These are phyloP conservation scores for Candida krabiensis DNA, from an alignment of 805 yeast genomes.

Conservation along the genomic window DNA sequence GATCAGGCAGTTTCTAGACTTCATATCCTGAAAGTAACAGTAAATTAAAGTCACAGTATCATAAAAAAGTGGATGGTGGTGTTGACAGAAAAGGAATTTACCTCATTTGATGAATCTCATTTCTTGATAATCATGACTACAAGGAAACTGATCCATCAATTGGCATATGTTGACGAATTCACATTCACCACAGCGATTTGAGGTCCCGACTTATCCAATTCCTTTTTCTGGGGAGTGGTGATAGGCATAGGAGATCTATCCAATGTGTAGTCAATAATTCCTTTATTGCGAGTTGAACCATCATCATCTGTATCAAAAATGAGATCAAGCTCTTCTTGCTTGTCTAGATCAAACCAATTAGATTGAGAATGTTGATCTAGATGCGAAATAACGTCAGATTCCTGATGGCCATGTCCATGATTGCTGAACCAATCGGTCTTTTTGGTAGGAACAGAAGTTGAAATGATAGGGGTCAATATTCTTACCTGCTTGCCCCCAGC, in stretches of 20 bases:
- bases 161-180: conserved; percentile 2
- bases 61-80: no score
- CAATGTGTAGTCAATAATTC: conserved; percentile 4
- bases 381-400: background rate
- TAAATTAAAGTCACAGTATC: no score
- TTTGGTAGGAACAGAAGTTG: conserved; percentile 38
- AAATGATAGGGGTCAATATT: conserved; percentile 24
- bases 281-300: conserved; percentile 6
- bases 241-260: background rate
- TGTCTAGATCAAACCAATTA: conserved; percentile 8
- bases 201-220: conserved; percentile 1
- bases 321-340: conserved; percentile 15
- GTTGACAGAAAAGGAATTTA: no score
- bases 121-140: no score
- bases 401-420: conserved; percentile 6
- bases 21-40: no score
- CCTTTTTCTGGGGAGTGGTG: no score
- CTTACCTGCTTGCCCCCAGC: conserved; percentile 20
- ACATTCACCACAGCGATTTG: conserved; percentile 9
- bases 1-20: no score
- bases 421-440: conserved; percentile 33
- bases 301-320: conserved; percentile 21
- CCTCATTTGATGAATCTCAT: no score
- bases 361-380: conserved; percentile 4
- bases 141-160: no score